Evolutionary conservation across 2,329 filamentous ascomycete genomes (phyloP), one percentile per base, ranked within the genome.

Genomic region (Penicillium verrucosum): DNA sequence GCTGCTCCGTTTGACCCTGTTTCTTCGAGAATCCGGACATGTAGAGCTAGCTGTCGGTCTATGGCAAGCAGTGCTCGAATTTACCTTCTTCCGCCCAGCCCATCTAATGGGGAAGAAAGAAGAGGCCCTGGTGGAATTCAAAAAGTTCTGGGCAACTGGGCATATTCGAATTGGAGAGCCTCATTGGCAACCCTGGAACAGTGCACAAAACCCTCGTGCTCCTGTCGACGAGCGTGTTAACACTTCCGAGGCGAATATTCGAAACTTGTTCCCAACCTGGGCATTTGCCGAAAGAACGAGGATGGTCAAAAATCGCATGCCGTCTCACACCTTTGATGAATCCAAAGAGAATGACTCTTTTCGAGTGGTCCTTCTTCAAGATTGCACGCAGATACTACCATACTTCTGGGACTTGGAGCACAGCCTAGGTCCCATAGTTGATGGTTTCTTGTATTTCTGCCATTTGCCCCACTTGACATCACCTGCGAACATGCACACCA

Each of bases 71-170:
- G 66, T 89, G 1, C 74, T 97, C 0, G 93, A 97, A 68, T 78
- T 88, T 51, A 85, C 84, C 18, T 82, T 91, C 57, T 85, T 85
- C 45, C 78, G 79, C 3, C 85, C 89, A 3, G 50, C 65, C 4
- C 54, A 68, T 5, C 49, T 75, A 30, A 69, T 53, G 58, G 60
- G 56, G 9, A 5, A 42, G 23, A 43, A 62, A 23, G 34, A 62
- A 21, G 32, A 61, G 48, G 47, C 61, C 59, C 14, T 74, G 29
- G 43, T 64, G n/a, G 61, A 66, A 0, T 89, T 96, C 59, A 78
- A 83, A 46, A 81, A 86, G 2, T 96, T 94, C 61, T 97, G 94
- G 94, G 91, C 96, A 57, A 89, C 86, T 55, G 93, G 97, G 68
- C 81, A 85, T 0, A 79, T 89, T 0, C 84, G 93, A 6, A 82